phyloP scores from a whole-genome alignment of 371 early-diverging fungal genomes.

The Actinomortierella ambigua region DNA sequence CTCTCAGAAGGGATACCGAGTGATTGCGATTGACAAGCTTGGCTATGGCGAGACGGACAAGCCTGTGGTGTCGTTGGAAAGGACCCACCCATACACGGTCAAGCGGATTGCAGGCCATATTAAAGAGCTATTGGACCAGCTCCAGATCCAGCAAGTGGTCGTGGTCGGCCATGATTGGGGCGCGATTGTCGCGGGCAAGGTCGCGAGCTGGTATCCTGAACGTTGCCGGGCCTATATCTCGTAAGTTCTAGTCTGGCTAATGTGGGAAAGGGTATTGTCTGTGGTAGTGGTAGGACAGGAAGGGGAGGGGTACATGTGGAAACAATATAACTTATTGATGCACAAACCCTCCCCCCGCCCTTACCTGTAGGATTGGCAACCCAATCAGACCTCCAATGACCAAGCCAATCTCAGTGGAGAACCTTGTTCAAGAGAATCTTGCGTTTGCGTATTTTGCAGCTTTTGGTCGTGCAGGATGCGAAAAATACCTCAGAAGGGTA shows the following conservation, averaged over 20 bases:
- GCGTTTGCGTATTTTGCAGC: constrained; percentile 8
- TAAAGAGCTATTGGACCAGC: constrained; percentile 11
- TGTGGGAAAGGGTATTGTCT: no score
- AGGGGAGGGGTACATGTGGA: no score
- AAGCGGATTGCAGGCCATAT: constrained; percentile 8
- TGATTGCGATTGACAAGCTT: constrained; percentile 9
- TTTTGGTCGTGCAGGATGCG: no score
- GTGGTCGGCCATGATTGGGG: constrained; percentile 20
- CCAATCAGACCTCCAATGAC: constrained; percentile 9
- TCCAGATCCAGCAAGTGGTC: constrained; percentile 6
- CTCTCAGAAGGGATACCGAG: constrained; percentile 6
- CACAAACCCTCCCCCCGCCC: not conserved
- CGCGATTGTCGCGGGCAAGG: not conserved
- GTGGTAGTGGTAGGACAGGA: no score
- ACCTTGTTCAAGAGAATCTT: constrained; percentile 8
- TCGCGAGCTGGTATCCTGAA: constrained; percentile 12
- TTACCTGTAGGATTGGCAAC: constrained; percentile 11
- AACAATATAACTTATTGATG: no score
- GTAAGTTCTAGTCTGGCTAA: no score
- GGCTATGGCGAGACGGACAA: constrained; percentile 13
- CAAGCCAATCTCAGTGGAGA: not conserved
- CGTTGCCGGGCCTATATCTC: constrained; percentile 8
- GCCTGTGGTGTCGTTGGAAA: not conserved
- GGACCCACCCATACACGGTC: constrained; percentile 9
- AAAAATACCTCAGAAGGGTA: no score